These are phyloP conservation scores for Pestalotiopsis sp. DNA, from an alignment of 2,329 filamentous ascomycete species.

Conservation along the genomic window DNA sequence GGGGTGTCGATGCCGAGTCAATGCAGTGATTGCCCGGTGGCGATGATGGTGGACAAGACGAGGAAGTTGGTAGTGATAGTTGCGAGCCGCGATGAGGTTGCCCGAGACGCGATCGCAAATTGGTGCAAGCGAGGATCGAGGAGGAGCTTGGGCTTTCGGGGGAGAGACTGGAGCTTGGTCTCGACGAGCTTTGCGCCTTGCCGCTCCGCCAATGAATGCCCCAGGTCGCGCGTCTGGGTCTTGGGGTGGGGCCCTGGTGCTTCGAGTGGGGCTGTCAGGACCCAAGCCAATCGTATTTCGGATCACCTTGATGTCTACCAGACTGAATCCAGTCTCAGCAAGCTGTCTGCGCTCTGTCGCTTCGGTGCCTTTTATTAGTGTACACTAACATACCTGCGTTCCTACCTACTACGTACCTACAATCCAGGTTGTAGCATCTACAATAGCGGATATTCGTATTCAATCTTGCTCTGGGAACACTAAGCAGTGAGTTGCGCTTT, in stretches of 20 bases:
- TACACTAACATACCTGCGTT: too few species aligned
- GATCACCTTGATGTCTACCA: background rate
- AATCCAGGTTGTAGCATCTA: too few species aligned
- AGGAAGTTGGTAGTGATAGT: background rate
- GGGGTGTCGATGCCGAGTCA: background rate
- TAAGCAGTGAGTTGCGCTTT: too few species aligned
- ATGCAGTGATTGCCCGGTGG: too few species aligned
- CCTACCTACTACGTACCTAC: too few species aligned
- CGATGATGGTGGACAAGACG: too few species aligned
- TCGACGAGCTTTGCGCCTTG: background rate
- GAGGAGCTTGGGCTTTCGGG: background rate
- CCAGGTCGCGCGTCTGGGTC: background rate
- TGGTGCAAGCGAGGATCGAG: conserved; percentile 2
- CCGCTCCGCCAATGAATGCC: background rate
- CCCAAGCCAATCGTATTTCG: background rate
- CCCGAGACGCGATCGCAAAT: conserved; percentile 10
- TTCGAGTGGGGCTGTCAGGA: background rate
- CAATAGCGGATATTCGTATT: too few species aligned
- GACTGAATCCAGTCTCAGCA: too few species aligned
- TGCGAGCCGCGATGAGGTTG: background rate
- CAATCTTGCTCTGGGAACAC: too few species aligned
- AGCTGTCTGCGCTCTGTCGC: too few species aligned
- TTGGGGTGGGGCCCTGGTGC: background rate
- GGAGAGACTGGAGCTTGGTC: background rate
- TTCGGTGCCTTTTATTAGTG: too few species aligned